Evolutionary conservation across 352 stramenopile species (phyloP).

Genomic region (Phytophthora capsici): DNA sequence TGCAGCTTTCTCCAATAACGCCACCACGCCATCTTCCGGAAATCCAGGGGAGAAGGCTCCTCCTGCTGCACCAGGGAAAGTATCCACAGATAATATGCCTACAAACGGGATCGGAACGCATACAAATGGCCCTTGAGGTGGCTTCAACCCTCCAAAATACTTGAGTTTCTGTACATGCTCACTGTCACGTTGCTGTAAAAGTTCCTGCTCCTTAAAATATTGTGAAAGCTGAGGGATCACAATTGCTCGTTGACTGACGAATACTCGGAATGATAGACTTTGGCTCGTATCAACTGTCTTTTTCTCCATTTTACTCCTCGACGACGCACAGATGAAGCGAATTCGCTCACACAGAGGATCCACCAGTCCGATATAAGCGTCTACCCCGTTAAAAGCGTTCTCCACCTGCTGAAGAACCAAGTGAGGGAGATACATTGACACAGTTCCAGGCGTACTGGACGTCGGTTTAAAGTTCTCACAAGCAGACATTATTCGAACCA

Average conservation of each 20-base stretch:
- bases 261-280: conserved; percentile 62
- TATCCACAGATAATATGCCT: conserved; percentile 67
- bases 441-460: neutral
- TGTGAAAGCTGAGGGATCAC: conserved; percentile 57
- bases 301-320: conserved; percentile 56
- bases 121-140: conserved; percentile 50
- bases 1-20: conserved; percentile 53
- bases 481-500: conserved; percentile 55
- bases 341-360: conserved; percentile 60
- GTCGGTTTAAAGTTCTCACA: conserved; percentile 57
- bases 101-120: conserved; percentile 79
- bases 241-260: conserved; percentile 50
- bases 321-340: conserved; percentile 56
- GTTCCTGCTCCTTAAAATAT: conserved; percentile 24
- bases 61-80: conserved; percentile 63
- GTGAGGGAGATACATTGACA: conserved; percentile 50
- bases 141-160: conserved; percentile 25
- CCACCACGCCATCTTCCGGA: conserved; percentile 65
- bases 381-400: conserved; percentile 58
- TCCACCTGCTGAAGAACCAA: conserved; percentile 60
- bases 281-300: conserved; percentile 44
- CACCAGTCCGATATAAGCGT: conserved; percentile 70
- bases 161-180: conserved; percentile 31
- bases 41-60: conserved; percentile 51
- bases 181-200: conserved; percentile 27